A percentile compares a stretch with the other conserved stretches of the same genome.
Evolutionary conservation across 1,284 basidiomycete species (phyloP).

Genomic region (Clitocybe nebularis): DNA sequence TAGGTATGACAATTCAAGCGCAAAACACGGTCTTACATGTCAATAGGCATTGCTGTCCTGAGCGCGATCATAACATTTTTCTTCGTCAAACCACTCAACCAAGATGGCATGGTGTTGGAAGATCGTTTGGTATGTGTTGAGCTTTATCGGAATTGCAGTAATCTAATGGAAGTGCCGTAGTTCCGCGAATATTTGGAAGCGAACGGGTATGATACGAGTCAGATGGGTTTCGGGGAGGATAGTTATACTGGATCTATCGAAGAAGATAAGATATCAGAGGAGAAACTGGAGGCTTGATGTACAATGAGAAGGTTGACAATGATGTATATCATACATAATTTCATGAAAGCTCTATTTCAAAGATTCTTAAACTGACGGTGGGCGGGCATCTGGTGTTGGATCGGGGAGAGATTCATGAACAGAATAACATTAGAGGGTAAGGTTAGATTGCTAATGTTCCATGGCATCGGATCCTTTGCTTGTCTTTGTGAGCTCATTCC

Average conservation of each 20-base stretch:
- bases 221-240: slow-evolving; percentile 50
- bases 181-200: slow-evolving; percentile 79
- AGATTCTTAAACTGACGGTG: too few relatives aligned
- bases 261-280: slow-evolving; percentile 11
- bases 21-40: slow-evolving; percentile 4
- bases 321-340: too few relatives aligned
- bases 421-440: too few relatives aligned
- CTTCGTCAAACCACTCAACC: slow-evolving; percentile 72
- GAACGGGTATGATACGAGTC: slow-evolving; percentile 72
- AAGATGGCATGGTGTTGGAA: slow-evolving; percentile 79
- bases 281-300: slow-evolving; percentile 5
- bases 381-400: too few relatives aligned
- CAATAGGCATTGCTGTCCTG: slow-evolving; percentile 63
- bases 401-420: too few relatives aligned
- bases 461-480: slow-evolving; percentile 45
- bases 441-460: slow-evolving; percentile 42
- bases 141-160: background rate
- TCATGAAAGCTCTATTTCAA: too few relatives aligned
- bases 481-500: slow-evolving; percentile 66
- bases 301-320: background rate
- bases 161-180: slow-evolving; percentile 25
- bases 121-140: slow-evolving; percentile 51
- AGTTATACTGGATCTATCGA: slow-evolving; percentile 6
- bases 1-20: slow-evolving; percentile 17
- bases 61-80: slow-evolving; percentile 73